Conservation (phyloP, 2,329 filamentous ascomycete genomes). For the Hypoxylon sp. region DNA sequence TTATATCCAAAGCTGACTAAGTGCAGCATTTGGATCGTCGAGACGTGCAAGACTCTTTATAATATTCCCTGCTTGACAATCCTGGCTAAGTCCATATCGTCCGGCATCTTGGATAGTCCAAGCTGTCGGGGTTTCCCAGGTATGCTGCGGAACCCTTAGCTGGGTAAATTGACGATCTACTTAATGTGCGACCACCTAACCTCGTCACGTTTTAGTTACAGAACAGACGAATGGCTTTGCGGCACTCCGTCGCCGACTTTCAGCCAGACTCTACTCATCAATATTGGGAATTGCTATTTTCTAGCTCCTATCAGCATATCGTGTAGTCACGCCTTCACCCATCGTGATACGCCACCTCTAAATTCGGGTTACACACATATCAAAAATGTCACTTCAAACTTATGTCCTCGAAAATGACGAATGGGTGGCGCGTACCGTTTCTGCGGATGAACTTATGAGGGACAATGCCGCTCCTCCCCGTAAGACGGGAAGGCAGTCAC, state of each 20-base stretch:
- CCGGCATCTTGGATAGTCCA: constrained; percentile 1
- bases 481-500: constrained; percentile 51
- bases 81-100: not conserved
- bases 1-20: not conserved
- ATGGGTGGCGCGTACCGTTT: constrained; percentile 70
- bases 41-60: not conserved
- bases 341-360: not conserved
- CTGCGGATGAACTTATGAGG: constrained; percentile 55
- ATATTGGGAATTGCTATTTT: not conserved
- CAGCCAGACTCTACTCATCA: not conserved
- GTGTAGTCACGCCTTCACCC: not conserved
- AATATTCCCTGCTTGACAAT: constrained; percentile 1
- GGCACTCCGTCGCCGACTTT: not conserved
- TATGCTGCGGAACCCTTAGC: not conserved
- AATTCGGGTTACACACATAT: constrained; percentile 4
- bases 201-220: constrained; percentile 1
- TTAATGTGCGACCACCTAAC: not conserved
- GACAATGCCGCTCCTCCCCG: constrained; percentile 55
- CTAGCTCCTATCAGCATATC: not conserved
- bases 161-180: constrained; percentile 4
- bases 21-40: not conserved
- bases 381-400: constrained; percentile 66
- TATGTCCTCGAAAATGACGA: constrained; percentile 68
- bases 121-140: not conserved
- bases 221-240: constrained; percentile 11